Evolutionary conservation across 176 grass and related monocot species (phyloP), one percentile per base, ranked within the genome.

Genomic region (Rhynchospora breviuscula): DNA sequence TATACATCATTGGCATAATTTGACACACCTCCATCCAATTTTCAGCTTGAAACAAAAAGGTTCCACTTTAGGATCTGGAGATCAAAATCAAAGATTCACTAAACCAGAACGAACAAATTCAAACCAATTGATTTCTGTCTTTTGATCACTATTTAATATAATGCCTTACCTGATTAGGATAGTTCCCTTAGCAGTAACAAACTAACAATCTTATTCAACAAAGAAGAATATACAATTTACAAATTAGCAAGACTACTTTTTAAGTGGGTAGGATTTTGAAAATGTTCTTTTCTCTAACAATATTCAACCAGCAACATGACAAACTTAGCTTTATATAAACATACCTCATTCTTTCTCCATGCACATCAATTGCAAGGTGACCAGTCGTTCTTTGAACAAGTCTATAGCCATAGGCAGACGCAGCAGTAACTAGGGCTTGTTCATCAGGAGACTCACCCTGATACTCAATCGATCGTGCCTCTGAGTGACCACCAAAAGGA

Each of bases 371-470:
- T 88, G 93, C 97, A 86, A 99, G 87, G 58, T 99, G 97, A 10
- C 97, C 93, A 3, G 93, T 96, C 56, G 97, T 99, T 86, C 97
- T 88, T 84, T 99, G 93, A 59, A 96, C 53, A 81, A 99, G 97
- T 15, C 81, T 93, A 78, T 99, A 96, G 54, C 97, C 93, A 8
- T 96, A 96, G 79, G 89, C 86, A 85, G 91, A 84, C 67, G 97
- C 97, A 57, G 97, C 97, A 74, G 26, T 90, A 85, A 99, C 97
- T 82, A 99, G 90, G 29, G 97, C 93, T 87, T 96, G 97, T 58
- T 99, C 97, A 88, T 99, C 97, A 84, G 97, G 97, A 83, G 97
- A 99, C 70, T 99, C 97, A 0, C 97, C 93, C 77, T 99, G 97
- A 88, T 99, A 99, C 88, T 95, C 83, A 83, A 99, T 92, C 86